phyloP scores from a whole-genome alignment of 352 stramenopile genomes.

The Stramenopiles sp. region DNA sequence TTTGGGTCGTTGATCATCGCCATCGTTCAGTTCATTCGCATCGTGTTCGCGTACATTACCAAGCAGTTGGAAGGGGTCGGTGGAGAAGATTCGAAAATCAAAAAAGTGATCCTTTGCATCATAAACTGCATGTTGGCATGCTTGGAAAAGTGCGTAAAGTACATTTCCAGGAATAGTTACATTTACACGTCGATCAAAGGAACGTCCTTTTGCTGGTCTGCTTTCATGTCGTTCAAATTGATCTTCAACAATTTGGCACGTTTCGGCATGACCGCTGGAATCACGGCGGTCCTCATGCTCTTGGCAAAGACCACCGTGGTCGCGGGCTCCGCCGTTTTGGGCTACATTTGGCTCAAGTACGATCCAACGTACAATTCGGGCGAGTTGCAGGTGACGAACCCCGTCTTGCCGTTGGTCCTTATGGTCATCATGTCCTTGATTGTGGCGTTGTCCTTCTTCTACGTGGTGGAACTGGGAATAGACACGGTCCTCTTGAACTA shows the following conservation, averaged over 20 bases:
- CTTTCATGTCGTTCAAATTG: conserved; percentile 80
- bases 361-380: conserved; percentile 33
- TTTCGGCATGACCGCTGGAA: conserved; percentile 55
- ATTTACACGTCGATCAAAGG: conserved; percentile 67
- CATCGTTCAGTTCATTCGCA: conserved; percentile 47
- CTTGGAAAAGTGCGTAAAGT: conserved; percentile 67
- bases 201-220: conserved; percentile 51
- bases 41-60: conserved; percentile 52
- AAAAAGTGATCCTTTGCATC: conserved; percentile 57
- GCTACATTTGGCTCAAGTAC: conserved; percentile 50
- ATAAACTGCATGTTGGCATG: conserved; percentile 61
- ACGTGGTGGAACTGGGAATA: conserved; percentile 51
- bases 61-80: conserved; percentile 41
- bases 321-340: conserved; percentile 44
- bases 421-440: conserved; percentile 35
- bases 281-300: conserved; percentile 52
- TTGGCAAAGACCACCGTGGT: conserved; percentile 66
- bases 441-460: conserved; percentile 46
- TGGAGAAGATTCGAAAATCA: conserved; percentile 38
- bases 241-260: conserved; percentile 77
- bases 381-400: conserved; percentile 36
- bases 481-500: conserved; percentile 62
- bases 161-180: conserved; percentile 64
- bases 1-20: conserved; percentile 61
- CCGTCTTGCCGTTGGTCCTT: conserved; percentile 50